Conservation (phyloP, 164 flowering plant genomes). For the Kalanchoe fedtschenkoi region DNA sequence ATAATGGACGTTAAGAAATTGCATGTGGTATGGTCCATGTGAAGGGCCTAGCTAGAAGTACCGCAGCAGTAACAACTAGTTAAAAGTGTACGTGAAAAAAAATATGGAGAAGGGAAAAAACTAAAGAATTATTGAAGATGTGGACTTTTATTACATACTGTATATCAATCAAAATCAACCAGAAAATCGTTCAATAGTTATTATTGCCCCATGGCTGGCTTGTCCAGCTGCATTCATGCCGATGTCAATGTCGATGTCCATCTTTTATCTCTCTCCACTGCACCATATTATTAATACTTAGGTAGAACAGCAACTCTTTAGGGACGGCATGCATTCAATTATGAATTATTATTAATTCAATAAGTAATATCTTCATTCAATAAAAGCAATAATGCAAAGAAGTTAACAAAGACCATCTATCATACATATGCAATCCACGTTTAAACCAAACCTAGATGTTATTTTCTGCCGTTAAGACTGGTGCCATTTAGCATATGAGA, state of each 20-base stretch:
- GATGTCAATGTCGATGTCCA: background rate
- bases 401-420: background rate
- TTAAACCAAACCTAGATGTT: background rate
- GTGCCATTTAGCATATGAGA: background rate
- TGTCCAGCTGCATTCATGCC: background rate
- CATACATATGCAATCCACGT: conserved; percentile 2
- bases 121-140: no score
- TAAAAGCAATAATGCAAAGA: background rate
- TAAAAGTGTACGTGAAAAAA: no score
- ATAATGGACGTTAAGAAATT: no score
- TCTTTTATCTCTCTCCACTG: background rate
- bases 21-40: no score
- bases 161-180: background rate
- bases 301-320: background rate
- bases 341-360: no score
- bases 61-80: no score
- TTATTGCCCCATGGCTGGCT: background rate
- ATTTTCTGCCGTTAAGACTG: background rate
- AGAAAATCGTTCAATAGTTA: background rate
- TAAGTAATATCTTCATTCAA: background rate
- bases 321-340: conserved; percentile 3
- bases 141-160: background rate
- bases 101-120: no score
- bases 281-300: background rate
- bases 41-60: no score